Percentiles rank a stretch among this genome's conserved stretches.
Evolutionary conservation across 73 alveolate genomes (phyloP).

Genomic region (Stentor coeruleus): DNA sequence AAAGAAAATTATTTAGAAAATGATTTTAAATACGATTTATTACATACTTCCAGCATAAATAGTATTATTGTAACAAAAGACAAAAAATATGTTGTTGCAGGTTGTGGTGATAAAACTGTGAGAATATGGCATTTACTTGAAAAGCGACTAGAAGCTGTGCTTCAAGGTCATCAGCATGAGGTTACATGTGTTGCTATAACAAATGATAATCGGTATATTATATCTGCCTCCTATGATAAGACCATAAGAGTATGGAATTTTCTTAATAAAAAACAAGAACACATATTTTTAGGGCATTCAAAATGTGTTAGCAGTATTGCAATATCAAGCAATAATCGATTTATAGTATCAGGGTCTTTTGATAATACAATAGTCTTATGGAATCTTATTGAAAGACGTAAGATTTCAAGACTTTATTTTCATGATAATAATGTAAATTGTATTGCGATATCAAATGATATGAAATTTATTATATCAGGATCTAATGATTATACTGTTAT

Average conservation of each 20-base stretch:
- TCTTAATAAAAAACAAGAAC: too few relatives aligned
- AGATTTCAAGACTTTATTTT: too few relatives aligned
- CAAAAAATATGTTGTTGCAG: too few relatives aligned
- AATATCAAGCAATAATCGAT: too few relatives aligned
- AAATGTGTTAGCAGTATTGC: too few relatives aligned
- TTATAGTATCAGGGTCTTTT: too few relatives aligned
- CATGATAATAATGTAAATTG: background rate
- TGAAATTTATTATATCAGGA: background rate
- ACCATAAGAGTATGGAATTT: background rate
- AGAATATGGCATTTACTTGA: background rate
- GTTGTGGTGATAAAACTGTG: background rate
- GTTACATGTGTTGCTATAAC: background rate
- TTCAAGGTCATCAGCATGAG: background rate
- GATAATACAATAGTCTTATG: too few relatives aligned
- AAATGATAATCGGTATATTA: background rate
- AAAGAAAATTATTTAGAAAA: too few relatives aligned
- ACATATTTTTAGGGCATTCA: too few relatives aligned
- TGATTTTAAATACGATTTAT: too few relatives aligned
- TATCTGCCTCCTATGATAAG: background rate
- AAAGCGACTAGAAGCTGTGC: background rate
- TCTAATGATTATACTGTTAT: background rate
- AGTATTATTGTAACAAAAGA: background rate
- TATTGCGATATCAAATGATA: background rate
- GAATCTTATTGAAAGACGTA: too few relatives aligned
- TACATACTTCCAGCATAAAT: too few relatives aligned